A percentile compares a stretch with the other conserved stretches of the same genome.
These are phyloP conservation scores for Trypanosoma boissoni DNA, from an alignment of 208 protist species.

Conservation along the genomic window DNA sequence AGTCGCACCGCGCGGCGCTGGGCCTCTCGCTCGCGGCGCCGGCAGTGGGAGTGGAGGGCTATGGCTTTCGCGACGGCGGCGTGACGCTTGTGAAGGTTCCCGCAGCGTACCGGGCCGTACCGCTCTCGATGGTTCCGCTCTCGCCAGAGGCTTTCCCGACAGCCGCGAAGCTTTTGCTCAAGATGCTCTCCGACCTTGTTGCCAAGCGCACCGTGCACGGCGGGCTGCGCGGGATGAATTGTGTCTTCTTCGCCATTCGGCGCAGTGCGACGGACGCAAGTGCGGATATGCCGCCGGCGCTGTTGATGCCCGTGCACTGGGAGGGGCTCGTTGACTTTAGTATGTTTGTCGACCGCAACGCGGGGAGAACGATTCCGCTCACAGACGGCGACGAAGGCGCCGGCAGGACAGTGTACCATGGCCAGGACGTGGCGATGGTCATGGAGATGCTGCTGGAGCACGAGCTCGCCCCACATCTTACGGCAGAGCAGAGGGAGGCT, in stretches of 20 bases:
- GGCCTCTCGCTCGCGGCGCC: conserved; percentile 51
- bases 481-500: conserved; percentile 44
- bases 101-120: conserved; percentile 37
- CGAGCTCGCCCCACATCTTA: conserved; percentile 41
- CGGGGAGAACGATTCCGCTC: conserved; percentile 68
- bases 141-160: conserved; percentile 43
- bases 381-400: conserved; percentile 33
- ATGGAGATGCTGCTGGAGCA: conserved; percentile 57
- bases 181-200: conserved; percentile 59
- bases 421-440: conserved; percentile 51
- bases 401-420: conserved; percentile 34
- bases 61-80: conserved; percentile 50
- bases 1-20: conserved; percentile 58
- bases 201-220: conserved; percentile 73
- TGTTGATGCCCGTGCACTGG: conserved; percentile 77
- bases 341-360: conserved; percentile 87
- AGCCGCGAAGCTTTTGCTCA: conserved; percentile 48
- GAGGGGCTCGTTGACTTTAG: conserved; percentile 81
- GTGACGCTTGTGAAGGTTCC: conserved; percentile 64
- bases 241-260: conserved; percentile 57
- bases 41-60: conserved; percentile 38
- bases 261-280: not conserved
- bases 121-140: conserved; percentile 54
- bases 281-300: conserved; percentile 25
- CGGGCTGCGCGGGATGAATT: conserved; percentile 43